Evolutionary conservation across 495 filamentous ascomycete species (phyloP), one percentile per base, ranked within the genome.

Genomic region (Penicillium pulvis): DNA sequence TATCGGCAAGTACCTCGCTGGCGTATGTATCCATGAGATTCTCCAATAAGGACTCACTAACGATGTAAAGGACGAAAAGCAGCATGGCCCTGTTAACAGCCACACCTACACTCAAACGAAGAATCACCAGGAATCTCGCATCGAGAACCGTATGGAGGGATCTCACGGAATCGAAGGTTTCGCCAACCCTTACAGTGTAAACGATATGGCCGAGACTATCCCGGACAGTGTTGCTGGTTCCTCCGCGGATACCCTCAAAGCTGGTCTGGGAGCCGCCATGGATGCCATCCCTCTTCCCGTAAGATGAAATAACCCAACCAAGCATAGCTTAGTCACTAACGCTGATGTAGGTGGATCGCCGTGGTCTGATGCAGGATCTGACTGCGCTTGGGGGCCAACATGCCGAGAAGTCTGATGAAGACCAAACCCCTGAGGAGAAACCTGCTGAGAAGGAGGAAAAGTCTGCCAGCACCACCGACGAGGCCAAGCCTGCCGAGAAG

Each of bases 1-100:
- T 8, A 44, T 67, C n/a, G 64, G 64, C 6, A 36, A 24, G 4
- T 48, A 64, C 0, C 24, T 67, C 6, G 52, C 33, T 35, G 59
- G 55, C 19, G 60, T 63, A 58, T n/a, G 53, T 49, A 17, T 42
- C 6, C 3, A 2, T 35, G 3, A 5, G 30, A 1, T 9, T 19
- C 33, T 8, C 9, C 0, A 11, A 12, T 0, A 12, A 36, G 9
- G 3, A 36, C 9, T 36, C 1, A 3, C 33, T 36, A 36, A 36
- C 33, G 12, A 36, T 36, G 9, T 36, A 2, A 36, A 36, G 33
- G 33, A 36, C 9, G 33, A 3, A 8, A 28, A 26, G 19, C 19
- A 26, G 6, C 46, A 16, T 28, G 46, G 46, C 23, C 46, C 46
- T 30, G 20, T 19, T 16, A 49, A 26, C 23, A 28, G 46, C 23